Conservation (phyloP, 1,284 basidiomycete genomes). For the Moesziomyces globuligerus region DNA sequence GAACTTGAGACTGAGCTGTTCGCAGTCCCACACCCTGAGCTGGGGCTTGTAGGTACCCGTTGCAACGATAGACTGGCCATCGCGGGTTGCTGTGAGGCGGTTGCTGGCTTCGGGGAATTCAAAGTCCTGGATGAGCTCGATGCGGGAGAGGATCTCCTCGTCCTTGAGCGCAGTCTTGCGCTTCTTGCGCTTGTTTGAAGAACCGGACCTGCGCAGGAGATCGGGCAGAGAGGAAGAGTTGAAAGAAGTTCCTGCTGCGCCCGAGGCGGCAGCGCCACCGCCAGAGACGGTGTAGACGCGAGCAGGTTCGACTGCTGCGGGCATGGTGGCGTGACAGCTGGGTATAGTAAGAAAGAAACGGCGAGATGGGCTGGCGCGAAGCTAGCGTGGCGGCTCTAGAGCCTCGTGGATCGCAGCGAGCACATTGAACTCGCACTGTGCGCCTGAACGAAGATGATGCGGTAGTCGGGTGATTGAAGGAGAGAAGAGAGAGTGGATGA, state of each 20-base stretch:
- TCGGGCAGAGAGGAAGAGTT: slow-evolving; percentile 66
- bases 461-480: not conserved
- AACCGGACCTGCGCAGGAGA: slow-evolving; percentile 60
- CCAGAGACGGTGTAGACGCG: slow-evolving; percentile 64
- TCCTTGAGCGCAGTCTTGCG: slow-evolving; percentile 53
- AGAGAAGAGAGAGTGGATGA: not conserved
- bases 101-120: slow-evolving; percentile 97
- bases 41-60: slow-evolving; percentile 99
- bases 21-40: slow-evolving; percentile 93
- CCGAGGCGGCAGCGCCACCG: slow-evolving; percentile 43
- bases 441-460: not conserved
- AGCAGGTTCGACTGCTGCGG: slow-evolving; percentile 58
- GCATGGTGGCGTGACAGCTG: slow-evolving; percentile 23
- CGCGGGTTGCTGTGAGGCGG: slow-evolving; percentile 86
- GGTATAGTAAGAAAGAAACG: not conserved
- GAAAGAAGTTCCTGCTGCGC: slow-evolving; percentile 58
- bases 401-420: slow-evolving; percentile 1
- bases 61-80: slow-evolving; percentile 90
- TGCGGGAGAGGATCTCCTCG: slow-evolving; percentile 58
- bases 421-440: slow-evolving; percentile 3
- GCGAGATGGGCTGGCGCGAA: not conserved
- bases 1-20: slow-evolving; percentile 92
- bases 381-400: slow-evolving; percentile 5
- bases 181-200: slow-evolving; percentile 65
- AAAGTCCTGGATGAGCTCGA: slow-evolving; percentile 78